These are phyloP conservation scores for Limnomonas spitsbergensis DNA, from an alignment of 139 green algal species.

Conservation along the genomic window DNA sequence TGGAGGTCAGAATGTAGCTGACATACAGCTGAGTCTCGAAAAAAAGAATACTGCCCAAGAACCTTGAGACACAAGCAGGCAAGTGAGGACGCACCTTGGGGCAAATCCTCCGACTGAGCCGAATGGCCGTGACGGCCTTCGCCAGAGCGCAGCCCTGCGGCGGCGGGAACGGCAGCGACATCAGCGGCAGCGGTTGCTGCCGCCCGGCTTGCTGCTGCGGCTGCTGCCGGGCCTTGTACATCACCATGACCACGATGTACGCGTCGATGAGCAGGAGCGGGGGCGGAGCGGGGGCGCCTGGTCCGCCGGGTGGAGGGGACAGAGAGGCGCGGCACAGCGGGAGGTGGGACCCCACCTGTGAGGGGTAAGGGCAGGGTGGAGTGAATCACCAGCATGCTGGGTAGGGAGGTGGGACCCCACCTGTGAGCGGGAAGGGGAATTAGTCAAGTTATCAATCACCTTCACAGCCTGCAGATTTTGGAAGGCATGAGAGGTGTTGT, in stretches of 20 bases:
- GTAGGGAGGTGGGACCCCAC: no score
- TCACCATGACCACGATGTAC: conserved; percentile 63
- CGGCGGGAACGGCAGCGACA: conserved; percentile 64
- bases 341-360: not conserved
- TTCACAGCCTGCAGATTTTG: no score
- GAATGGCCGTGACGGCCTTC: conserved; percentile 28
- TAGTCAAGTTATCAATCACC: no score
- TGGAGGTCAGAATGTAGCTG: no score
- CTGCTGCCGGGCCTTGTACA: conserved; percentile 26
- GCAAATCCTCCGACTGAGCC: conserved; percentile 58
- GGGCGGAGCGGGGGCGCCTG: conserved; percentile 37
- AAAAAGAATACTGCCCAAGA: no score
- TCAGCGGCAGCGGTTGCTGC: not conserved
- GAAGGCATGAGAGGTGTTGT: no score
- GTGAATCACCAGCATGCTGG: no score
- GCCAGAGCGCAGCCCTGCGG: conserved; percentile 49
- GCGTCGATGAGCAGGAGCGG: conserved; percentile 87
- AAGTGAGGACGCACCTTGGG: conserved; percentile 56
- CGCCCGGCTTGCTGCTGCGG: not conserved
- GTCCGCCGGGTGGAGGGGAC: conserved; percentile 41
- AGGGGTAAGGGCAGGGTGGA: not conserved
- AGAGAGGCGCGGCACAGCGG: conserved; percentile 50
- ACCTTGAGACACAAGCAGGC: no score
- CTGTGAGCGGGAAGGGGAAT: no score
- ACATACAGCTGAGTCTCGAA: no score